Conservation (phyloP, 768 basidiomycete genomes). For the Trametes cubensis region DNA sequence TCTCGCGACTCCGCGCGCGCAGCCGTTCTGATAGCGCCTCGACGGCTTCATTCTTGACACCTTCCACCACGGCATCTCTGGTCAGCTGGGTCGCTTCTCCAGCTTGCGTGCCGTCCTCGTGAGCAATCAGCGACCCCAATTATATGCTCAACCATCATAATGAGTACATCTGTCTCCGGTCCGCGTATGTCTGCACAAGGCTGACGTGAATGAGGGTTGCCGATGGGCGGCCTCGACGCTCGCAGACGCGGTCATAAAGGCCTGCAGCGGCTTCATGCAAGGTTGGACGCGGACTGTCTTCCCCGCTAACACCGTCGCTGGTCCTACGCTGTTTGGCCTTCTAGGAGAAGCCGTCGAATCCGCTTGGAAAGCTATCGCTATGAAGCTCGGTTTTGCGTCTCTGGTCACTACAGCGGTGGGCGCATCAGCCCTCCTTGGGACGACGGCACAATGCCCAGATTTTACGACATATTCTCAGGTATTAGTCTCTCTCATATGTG, state of each 20-base stretch:
- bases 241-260: slow-evolving; percentile 20
- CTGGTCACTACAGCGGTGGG: slow-evolving; percentile 28
- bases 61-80: slow-evolving; percentile 12
- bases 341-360: not conserved
- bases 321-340: not conserved
- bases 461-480: slow-evolving; percentile 63
- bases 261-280: not conserved
- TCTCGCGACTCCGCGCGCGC: not conserved
- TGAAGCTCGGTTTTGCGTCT: slow-evolving; percentile 30
- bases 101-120: slow-evolving; percentile 12
- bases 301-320: not conserved
- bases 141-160: not conserved
- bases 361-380: slow-evolving; percentile 20
- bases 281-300: slow-evolving; percentile 1
- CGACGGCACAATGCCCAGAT: slow-evolving; percentile 54
- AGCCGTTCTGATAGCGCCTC: slow-evolving; percentile 11
- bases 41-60: not conserved
- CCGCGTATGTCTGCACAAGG: slow-evolving; percentile 4
- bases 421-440: slow-evolving; percentile 22
- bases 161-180: slow-evolving; percentile 18
- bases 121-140: not conserved
- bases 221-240: not conserved
- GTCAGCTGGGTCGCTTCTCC: slow-evolving; percentile 18
- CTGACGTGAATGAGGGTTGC: slow-evolving; percentile 5
- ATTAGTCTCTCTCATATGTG: slow-evolving; percentile 8